phyloP scores from a whole-genome alignment of 139 green algal genomes.

The Tetradesmus lagerheimii region DNA sequence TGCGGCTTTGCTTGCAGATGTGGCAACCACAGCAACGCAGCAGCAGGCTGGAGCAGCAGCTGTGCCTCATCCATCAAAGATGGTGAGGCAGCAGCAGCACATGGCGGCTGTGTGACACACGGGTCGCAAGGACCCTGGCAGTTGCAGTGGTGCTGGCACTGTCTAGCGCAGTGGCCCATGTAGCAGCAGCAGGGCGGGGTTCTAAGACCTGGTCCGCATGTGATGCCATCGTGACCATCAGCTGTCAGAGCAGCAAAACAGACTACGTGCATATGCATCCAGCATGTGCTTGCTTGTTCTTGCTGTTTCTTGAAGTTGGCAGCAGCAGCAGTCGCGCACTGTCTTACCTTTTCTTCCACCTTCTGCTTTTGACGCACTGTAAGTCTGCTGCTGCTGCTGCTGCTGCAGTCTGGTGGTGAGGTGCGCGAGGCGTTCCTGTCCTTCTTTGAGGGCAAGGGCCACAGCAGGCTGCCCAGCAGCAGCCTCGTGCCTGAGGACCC shows the following conservation, averaged over 20 bases:
- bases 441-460: conserved; percentile 86
- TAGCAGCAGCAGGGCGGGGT: background rate
- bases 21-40: background rate
- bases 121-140: background rate
- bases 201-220: too few species aligned
- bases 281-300: too few species aligned
- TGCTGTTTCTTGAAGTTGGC: too few species aligned
- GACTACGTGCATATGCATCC: too few species aligned
- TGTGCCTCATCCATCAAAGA: background rate
- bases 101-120: background rate
- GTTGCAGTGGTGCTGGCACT: background rate
- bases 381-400: conserved; percentile 4
- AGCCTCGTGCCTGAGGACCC: conserved; percentile 93
- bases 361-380: background rate
- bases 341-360: background rate
- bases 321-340: background rate
- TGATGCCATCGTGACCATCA: too few species aligned
- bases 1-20: background rate
- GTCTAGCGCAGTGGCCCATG: background rate
- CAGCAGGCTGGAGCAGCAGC: background rate
- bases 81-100: background rate
- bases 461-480: conserved; percentile 83
- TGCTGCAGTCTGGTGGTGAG: conserved; percentile 71
- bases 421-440: conserved; percentile 90
- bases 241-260: too few species aligned